These are phyloP conservation scores for Tricholoma hemisulphureum DNA, from an alignment of 768 basidiomycete species.

Conservation along the genomic window DNA sequence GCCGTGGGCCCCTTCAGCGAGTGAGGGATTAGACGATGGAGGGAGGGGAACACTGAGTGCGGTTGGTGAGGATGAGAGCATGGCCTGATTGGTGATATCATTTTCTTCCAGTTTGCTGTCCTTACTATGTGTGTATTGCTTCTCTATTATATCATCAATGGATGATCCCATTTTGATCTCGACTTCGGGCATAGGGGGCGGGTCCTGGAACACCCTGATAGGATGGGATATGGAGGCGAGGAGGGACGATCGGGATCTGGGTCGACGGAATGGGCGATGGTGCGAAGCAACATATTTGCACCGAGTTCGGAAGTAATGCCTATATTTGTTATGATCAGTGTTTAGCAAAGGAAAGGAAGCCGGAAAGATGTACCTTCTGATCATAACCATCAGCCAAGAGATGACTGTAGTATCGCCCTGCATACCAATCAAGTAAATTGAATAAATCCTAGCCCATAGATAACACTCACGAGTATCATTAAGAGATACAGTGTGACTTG, in stretches of 20 bases:
- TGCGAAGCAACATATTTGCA: slow-evolving; percentile 39
- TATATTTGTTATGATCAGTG: slow-evolving; percentile 13
- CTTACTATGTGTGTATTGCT: not conserved
- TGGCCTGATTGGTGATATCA: not conserved
- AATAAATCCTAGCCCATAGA: not conserved
- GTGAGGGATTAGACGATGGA: not conserved
- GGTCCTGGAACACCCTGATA: not conserved
- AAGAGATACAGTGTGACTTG: slow-evolving; percentile 54
- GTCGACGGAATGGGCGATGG: not conserved
- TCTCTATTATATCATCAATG: not conserved
- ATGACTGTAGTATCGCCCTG: slow-evolving; percentile 51
- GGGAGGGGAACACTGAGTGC: not conserved
- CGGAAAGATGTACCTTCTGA: slow-evolving; percentile 44
- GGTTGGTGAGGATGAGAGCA: not conserved
- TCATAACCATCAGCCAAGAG: slow-evolving; percentile 65
- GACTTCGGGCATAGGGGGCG: not conserved
- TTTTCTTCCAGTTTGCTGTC: not conserved
- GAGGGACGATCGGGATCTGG: not conserved
- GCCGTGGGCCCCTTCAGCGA: not conserved
- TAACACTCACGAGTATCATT: slow-evolving; percentile 46
- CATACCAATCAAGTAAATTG: not conserved
- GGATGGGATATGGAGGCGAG: not conserved
- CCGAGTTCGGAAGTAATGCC: slow-evolving; percentile 43
- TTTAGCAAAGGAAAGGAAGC: not conserved
- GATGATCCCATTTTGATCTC: not conserved